Base-by-base conservation (phyloP, 1,139 yeast species). In the Fermentozyma sake region DNA sequence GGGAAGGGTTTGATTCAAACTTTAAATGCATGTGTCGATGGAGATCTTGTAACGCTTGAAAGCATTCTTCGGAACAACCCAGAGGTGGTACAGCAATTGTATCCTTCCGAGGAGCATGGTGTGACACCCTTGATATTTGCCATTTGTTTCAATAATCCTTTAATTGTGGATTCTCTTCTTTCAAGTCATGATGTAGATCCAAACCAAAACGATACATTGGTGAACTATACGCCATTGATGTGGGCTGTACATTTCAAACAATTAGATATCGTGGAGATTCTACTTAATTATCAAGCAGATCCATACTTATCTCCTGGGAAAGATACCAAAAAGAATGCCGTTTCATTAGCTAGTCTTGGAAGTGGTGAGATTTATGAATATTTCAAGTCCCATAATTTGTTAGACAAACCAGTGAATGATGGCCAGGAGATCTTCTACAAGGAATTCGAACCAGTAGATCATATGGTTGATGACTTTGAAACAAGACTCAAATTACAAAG, bases 41-140 rank as follows among this genome's bases (percentile, higher is more conserved):
- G 26, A 9, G 81, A 76, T 37, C 36, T 59, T 18, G 64, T 57
- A 2, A 50, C 72, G 1, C 40, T 70, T 16, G 70, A 71, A 32
- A 55, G 58, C 12, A 40, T 64, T 2, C 34, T 61, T 3, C 37
- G 61, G 12, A 42, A 50, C 3, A 46, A 58, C 26, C 55, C 61
- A 1, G 53, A 54, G 4, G 34, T 56, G 8, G 44, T 65, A n/a
- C 52, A 64, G 25, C 24, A 36, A 16, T 33, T 46, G 14, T 58
- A 46, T 31, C 69, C 69, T 3, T 37, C 42, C 6, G 68, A 65
- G 22, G 48, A 50, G 5, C 46, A 50, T 17, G 82, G 82, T 1
- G 54, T 66, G 3, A 58, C 72, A 0, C 70, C 78, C 2, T 54
- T 76, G 40, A 59, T 74, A 1, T 72, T 64, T 43, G 72, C 79